Base-by-base conservation (phyloP, 2,329 filamentous ascomycete genomes). In the Trichoderma oligosporum region DNA sequence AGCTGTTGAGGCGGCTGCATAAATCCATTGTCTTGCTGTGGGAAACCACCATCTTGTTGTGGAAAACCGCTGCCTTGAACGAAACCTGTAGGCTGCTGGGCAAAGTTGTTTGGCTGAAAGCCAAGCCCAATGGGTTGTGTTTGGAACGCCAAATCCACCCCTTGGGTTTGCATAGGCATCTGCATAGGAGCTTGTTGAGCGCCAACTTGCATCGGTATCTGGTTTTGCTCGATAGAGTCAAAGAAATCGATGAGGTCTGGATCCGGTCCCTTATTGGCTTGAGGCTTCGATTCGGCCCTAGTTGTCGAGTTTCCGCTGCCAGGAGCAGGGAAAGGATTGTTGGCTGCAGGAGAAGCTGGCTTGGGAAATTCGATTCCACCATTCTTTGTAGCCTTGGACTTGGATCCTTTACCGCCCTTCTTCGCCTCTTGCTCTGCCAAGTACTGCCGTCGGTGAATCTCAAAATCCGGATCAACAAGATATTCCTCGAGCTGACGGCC, bases 201-300 rank as follows among this genome's bases (percentile, higher is more conserved):
- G 36, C 73, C 71, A 16, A 76, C 66, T 61, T 80, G 78, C 79
- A 89, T 82, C 1, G 86, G 78, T 51, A 89, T 89, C 70, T 94
- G 91, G 62, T 92, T 91, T 68, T 91, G 85, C 67, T 97, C 92
- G 66, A 96, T 96, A 5, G 91, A 92, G 67, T 87, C 93, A 71
- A 96, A 96, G 73, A 96, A 97, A 76, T 93, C 94, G 68, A 96
- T 97, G 60, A 95, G 78, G 76, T 95, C 89, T 25, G 86, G 84
- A 64, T 82, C 85, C 25, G 86, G 84, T 2, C 82, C 85, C 71
- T 87, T 91, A 33, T 74, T 71, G 3, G 74, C 71, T 62, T 74
- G 75, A 7, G 79, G 73, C 63, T 81, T 81, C 35, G 77, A 65
- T n/a, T 66, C 57, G 62, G 60, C 18, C 69, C 63, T 65, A 41